Evolutionary conservation across 2,329 filamentous ascomycete species (phyloP).

Genomic region (Emergomyces pasteurianus): DNA sequence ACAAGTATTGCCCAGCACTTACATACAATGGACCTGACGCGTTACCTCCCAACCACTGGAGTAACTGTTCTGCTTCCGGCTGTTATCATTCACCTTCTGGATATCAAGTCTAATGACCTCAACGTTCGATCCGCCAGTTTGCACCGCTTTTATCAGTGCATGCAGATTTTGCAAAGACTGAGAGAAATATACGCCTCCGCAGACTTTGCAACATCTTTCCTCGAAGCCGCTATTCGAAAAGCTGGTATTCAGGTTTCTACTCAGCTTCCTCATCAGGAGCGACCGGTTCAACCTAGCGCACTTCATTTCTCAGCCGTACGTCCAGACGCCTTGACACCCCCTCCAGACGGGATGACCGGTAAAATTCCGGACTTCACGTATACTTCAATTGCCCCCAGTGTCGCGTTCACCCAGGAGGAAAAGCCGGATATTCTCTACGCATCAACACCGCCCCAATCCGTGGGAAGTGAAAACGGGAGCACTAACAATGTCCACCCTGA

Average conservation of each 20-base stretch:
- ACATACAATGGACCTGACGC: conserved; percentile 59
- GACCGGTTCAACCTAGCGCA: conserved; percentile 6
- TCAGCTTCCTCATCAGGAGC: conserved; percentile 16
- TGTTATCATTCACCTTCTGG: conserved; percentile 85
- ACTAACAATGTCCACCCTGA: conserved; percentile 6
- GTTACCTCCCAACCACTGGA: conserved; percentile 74
- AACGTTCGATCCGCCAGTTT: conserved; percentile 61
- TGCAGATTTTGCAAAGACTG: conserved; percentile 78
- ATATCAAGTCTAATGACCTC: conserved; percentile 73
- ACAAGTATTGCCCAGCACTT: conserved; percentile 72
- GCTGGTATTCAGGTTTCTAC: conserved; percentile 61
- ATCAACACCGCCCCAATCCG: conserved; percentile 31
- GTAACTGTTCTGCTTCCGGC: conserved; percentile 84
- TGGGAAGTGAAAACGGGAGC: conserved; percentile 31
- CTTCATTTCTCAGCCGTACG: conserved; percentile 11
- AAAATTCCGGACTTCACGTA: conserved; percentile 30
- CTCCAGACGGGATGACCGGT: conserved; percentile 29
- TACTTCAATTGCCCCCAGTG: conserved; percentile 10
- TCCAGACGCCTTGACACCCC: conserved; percentile 27
- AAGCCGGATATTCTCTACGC: conserved; percentile 20
- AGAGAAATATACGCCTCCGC: conserved; percentile 84
- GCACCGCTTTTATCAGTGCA: conserved; percentile 78
- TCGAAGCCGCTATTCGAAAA: conserved; percentile 84
- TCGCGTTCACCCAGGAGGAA: conserved; percentile 10
- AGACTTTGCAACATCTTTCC: conserved; percentile 89